Base-by-base conservation (phyloP, 192 early-diverging fungal species). In the Lobosporangium transversale region DNA sequence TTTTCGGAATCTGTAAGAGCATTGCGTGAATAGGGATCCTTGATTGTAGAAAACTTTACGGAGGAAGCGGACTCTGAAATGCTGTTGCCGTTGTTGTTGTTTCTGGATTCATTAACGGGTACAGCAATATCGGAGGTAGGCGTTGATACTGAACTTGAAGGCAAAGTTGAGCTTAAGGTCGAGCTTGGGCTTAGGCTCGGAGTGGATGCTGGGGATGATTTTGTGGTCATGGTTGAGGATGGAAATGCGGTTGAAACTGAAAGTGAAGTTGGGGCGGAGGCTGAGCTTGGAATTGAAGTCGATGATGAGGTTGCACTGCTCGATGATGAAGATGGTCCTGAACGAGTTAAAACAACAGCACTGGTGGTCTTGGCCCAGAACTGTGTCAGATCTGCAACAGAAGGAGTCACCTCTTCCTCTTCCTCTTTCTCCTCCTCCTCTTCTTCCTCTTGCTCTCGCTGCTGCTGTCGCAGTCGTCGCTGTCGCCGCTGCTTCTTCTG, bases 361-460 rank as follows among this genome's bases (percentile, higher is more conserved):
- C 49, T 66, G 27, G 54, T 66, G 2, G 62, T 65, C 54, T 61
- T 56, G n/a, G 58, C 58, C 71, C 71, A 54, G 17, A 75, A 66
- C 44, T 62, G 52, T 24, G 58, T 56, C 51, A 76, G 27, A 27
- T 76, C 58, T 7, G 35, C 58, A 17, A 76, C 53, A 0, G 59
- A 58, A 4, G 58, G 51, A 17, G 42, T 26, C 1, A 29, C 43
- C 1, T 33, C 18, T 20, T 59, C 51, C 14, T 48, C 51, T 7
- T 42, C 26, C 4, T 33, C 56, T 20, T 42, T 7, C 21, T 54
- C 53, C 11, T 50, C 53, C 11, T 45, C 29, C 3, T 30, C 58
- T 24, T 33, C 9, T 18, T 65, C 52, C 18, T 29, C 26, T 35
- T 45, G 18, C 37, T 10, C 14, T 45, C 31, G 29, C 17, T 29